phyloP scores from a whole-genome alignment of 2,329 filamentous ascomycete genomes.

The Phialophora expanda region DNA sequence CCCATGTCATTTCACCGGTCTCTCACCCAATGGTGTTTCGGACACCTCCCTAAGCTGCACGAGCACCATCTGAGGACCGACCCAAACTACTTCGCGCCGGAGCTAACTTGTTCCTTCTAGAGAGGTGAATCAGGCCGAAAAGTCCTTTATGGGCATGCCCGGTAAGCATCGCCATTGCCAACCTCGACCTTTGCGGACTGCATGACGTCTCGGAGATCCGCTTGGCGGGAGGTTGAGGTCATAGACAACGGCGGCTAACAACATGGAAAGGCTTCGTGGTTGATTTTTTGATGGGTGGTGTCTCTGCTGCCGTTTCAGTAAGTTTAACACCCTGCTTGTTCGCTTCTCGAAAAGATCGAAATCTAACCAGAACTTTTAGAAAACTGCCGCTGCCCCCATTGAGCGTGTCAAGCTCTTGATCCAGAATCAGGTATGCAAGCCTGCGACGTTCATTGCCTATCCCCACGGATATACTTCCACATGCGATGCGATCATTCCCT shows the following conservation, averaged over 20 bases:
- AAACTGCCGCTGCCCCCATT: slow-evolving; percentile 99
- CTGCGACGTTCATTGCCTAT: slow-evolving; percentile 9
- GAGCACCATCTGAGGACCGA: slow-evolving; percentile 1
- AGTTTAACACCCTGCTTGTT: slow-evolving; percentile 9
- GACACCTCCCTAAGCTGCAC: slow-evolving; percentile 16
- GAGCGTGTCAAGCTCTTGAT: slow-evolving; percentile 99
- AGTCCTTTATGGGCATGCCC: slow-evolving; percentile 56
- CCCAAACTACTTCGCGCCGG: neutral
- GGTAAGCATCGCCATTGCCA: slow-evolving; percentile 14
- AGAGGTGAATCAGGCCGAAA: slow-evolving; percentile 57
- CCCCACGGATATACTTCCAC: neutral
- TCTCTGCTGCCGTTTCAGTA: slow-evolving; percentile 94
- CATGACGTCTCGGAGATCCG: slow-evolving; percentile 4
- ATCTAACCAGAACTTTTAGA: slow-evolving; percentile 48
- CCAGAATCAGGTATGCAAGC: slow-evolving; percentile 92
- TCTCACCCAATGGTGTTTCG: neutral
- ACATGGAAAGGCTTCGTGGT: slow-evolving; percentile 75
- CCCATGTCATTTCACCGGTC: neutral
- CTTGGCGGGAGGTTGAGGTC: slow-evolving; percentile 11
- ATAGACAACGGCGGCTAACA: slow-evolving; percentile 18
- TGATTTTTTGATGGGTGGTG: slow-evolving; percentile 99
- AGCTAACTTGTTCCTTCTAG: slow-evolving; percentile 6
- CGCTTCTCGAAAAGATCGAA: slow-evolving; percentile 2
- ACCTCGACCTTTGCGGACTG: slow-evolving; percentile 10
- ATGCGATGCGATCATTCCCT: neutral